phyloP scores from a whole-genome alignment of 306 rosid genomes.

The Cicer arietinum region DNA sequence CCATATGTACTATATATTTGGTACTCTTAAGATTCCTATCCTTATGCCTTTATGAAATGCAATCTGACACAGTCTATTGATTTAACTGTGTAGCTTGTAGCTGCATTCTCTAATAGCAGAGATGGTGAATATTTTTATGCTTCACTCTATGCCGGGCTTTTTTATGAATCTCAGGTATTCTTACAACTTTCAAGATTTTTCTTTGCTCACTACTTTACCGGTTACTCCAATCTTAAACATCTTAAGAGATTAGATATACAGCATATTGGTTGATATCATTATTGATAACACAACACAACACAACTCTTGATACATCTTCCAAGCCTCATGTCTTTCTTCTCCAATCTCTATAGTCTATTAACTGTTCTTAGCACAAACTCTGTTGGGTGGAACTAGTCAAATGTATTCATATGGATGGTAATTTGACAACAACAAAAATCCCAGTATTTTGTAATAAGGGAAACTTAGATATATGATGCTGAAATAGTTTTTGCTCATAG shows the following conservation, averaged over 20 bases:
- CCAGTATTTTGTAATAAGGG: too few species aligned
- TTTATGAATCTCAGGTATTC: slow-evolving; percentile 82
- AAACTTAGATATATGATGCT: slow-evolving; percentile 12
- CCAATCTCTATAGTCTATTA: background rate
- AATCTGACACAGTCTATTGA: slow-evolving; percentile 46
- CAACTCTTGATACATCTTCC: slow-evolving; percentile 17
- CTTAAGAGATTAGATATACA: background rate
- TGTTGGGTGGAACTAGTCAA: slow-evolving; percentile 1
- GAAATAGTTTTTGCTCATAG: background rate
- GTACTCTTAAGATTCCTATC: slow-evolving; percentile 27
- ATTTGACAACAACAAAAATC: background rate
- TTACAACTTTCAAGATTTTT: slow-evolving; percentile 32
- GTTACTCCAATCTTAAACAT: slow-evolving; percentile 24
- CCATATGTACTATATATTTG: background rate
- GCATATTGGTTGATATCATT: slow-evolving; percentile 24
- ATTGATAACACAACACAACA: background rate
- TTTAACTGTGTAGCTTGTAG: slow-evolving; percentile 68
- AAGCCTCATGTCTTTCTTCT: slow-evolving; percentile 8
- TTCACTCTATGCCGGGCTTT: slow-evolving; percentile 84
- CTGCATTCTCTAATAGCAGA: slow-evolving; percentile 69
- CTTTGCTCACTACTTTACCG: background rate
- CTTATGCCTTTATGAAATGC: slow-evolving; percentile 9
- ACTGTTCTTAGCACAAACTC: background rate
- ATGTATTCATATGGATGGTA: background rate
- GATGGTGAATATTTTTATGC: slow-evolving; percentile 75